Evolutionary conservation across 1,284 basidiomycete genomes (phyloP).

Genomic region (Termitomyces sp.): DNA sequence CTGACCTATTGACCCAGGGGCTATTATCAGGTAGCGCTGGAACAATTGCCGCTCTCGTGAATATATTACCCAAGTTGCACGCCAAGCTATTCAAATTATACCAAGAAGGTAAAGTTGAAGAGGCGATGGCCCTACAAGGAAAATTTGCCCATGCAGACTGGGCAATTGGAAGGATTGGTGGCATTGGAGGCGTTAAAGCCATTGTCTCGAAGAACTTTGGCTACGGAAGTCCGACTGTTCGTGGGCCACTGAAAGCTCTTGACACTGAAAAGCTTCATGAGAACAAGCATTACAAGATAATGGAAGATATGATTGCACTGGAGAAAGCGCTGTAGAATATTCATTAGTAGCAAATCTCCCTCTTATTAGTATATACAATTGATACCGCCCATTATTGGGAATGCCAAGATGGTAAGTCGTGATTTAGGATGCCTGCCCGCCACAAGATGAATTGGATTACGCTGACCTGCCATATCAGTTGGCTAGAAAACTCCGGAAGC

Average conservation of each 20-base stretch:
- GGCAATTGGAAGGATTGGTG: constrained; percentile 66
- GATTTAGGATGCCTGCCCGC: no score
- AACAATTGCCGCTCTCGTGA: constrained; percentile 71
- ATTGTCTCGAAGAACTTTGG: constrained; percentile 66
- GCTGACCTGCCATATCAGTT: neutral
- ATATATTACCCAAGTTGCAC: constrained; percentile 75
- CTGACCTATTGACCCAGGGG: constrained; percentile 64
- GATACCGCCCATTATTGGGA: no score
- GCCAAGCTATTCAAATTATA: constrained; percentile 55
- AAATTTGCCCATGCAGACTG: constrained; percentile 71
- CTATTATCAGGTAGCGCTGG: constrained; percentile 67
- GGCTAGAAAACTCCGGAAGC: no score
- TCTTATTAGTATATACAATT: neutral
- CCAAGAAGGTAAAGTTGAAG: constrained; percentile 52
- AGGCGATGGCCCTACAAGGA: constrained; percentile 68
- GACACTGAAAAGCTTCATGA: constrained; percentile 25
- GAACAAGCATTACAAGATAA: constrained; percentile 32
- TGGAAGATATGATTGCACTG: constrained; percentile 55
- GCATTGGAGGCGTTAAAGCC: constrained; percentile 67
- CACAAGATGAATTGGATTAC: no score
- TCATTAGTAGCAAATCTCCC: neutral
- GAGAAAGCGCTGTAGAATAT: constrained; percentile 51
- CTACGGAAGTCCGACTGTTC: constrained; percentile 56
- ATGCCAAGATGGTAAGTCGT: no score
- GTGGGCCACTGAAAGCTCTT: constrained; percentile 51